These are phyloP conservation scores for Dichotomocladium elegans DNA, from an alignment of 371 early-diverging fungal genomes.

Conservation along the genomic window DNA sequence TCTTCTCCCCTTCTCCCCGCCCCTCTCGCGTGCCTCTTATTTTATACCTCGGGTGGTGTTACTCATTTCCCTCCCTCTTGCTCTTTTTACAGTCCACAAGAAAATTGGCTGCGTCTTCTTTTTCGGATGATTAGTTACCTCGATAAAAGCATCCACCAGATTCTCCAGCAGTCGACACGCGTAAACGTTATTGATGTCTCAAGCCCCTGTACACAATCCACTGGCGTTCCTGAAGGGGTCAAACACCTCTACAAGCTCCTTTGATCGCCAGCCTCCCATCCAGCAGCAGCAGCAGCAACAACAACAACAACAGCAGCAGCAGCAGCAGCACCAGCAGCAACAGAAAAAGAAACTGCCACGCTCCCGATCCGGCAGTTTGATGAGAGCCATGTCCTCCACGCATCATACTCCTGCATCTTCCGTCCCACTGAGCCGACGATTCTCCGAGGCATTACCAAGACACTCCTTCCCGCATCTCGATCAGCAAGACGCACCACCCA, in stretches of 20 bases:
- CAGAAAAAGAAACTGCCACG: no score
- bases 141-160: background rate
- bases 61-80: background rate
- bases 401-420: background rate
- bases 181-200: constrained; percentile 4
- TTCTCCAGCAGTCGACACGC: background rate
- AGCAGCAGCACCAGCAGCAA: no score
- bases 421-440: background rate
- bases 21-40: background rate
- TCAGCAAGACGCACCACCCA: background rate
- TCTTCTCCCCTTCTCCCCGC: background rate
- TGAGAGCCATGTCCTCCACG: constrained; percentile 5
- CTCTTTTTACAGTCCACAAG: background rate
- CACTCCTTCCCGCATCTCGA: background rate
- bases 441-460: background rate
- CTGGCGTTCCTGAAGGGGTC: constrained; percentile 12
- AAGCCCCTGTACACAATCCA: constrained; percentile 5
- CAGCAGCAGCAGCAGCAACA: no score
- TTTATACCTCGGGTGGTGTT: background rate
- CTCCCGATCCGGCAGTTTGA: constrained; percentile 7
- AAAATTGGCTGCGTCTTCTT: background rate
- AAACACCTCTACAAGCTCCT: constrained; percentile 7
- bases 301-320: no score
- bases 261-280: constrained; percentile 2
- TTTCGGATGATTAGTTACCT: constrained; percentile 7